phyloP scores from a whole-genome alignment of 345 rosid genomes.

The Populus simonii region DNA sequence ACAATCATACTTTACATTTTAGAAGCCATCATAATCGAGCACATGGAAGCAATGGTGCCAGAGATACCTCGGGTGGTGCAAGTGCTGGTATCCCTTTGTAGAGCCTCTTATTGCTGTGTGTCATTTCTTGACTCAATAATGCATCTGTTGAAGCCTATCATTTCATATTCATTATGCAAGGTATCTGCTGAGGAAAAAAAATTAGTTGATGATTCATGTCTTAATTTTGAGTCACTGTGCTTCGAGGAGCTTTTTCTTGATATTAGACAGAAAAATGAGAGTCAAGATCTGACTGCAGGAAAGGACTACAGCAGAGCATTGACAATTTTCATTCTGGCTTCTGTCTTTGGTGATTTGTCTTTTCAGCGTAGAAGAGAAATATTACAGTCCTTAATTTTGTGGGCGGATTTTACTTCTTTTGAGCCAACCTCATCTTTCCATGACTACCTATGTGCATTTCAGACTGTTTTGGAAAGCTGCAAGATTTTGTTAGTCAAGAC shows the following conservation, averaged over 20 bases:
- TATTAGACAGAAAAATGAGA: slow-evolving; percentile 39
- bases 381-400: slow-evolving; percentile 51
- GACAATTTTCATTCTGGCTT: slow-evolving; percentile 56
- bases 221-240: slow-evolving; percentile 71
- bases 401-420: slow-evolving; percentile 59
- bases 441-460: slow-evolving; percentile 71
- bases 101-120: slow-evolving; percentile 60
- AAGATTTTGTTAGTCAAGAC: slow-evolving; percentile 45
- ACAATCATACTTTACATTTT: slow-evolving; percentile 67
- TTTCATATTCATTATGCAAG: slow-evolving; percentile 59
- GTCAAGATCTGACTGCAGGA: slow-evolving; percentile 34
- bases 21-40: slow-evolving; percentile 64
- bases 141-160: slow-evolving; percentile 60
- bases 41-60: slow-evolving; percentile 81
- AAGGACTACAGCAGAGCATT: slow-evolving; percentile 43
- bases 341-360: slow-evolving; percentile 61
- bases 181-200: slow-evolving; percentile 50
- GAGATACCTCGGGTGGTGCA: slow-evolving; percentile 78
- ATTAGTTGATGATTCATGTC: slow-evolving; percentile 49
- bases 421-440: slow-evolving; percentile 60
- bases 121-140: slow-evolving; percentile 59
- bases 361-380: slow-evolving; percentile 45
- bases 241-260: slow-evolving; percentile 59
- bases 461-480: slow-evolving; percentile 54
- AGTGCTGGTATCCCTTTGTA: slow-evolving; percentile 60